These are phyloP conservation scores for Austroboletus festivus DNA, from an alignment of 768 basidiomycete species.

Conservation along the genomic window DNA sequence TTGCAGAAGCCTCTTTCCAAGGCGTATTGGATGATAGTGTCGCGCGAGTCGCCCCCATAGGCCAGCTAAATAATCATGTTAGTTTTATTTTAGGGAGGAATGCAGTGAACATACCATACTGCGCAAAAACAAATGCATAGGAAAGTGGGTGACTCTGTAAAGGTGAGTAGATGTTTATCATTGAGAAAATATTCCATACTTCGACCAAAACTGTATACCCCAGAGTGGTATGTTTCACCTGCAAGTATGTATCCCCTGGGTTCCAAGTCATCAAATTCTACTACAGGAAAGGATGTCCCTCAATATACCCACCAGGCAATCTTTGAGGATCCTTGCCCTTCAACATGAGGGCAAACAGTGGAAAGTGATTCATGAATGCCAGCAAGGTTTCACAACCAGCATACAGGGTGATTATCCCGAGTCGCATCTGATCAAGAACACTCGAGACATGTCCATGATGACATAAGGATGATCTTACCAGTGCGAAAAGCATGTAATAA, in stretches of 20 bases:
- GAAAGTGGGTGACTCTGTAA: conserved; percentile 53
- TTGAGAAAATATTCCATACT: conserved; percentile 8
- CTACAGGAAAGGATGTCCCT: background rate
- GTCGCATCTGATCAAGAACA: conserved; percentile 40
- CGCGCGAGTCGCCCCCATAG: conserved; percentile 48
- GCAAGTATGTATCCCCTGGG: conserved; percentile 29
- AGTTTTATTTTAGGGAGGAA: background rate
- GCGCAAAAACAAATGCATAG: conserved; percentile 50
- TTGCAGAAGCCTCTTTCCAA: conserved; percentile 45
- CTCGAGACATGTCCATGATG: background rate
- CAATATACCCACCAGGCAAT: conserved; percentile 58
- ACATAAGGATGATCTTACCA: conserved; percentile 36
- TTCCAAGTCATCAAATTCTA: background rate
- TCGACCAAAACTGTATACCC: conserved; percentile 19
- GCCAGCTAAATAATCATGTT: conserved; percentile 35
- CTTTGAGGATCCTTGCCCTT: conserved; percentile 80
- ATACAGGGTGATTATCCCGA: conserved; percentile 55
- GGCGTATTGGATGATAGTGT: conserved; percentile 59
- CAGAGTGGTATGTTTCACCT: conserved; percentile 24
- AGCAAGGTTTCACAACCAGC: conserved; percentile 62
- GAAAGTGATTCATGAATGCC: conserved; percentile 88
- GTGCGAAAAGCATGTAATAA: conserved; percentile 81
- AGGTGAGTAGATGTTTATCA: background rate
- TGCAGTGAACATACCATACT: conserved; percentile 43
- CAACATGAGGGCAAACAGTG: conserved; percentile 84